phyloP scores from a whole-genome alignment of 2,329 filamentous ascomycete species.

The Microcyclosporella mali region DNA sequence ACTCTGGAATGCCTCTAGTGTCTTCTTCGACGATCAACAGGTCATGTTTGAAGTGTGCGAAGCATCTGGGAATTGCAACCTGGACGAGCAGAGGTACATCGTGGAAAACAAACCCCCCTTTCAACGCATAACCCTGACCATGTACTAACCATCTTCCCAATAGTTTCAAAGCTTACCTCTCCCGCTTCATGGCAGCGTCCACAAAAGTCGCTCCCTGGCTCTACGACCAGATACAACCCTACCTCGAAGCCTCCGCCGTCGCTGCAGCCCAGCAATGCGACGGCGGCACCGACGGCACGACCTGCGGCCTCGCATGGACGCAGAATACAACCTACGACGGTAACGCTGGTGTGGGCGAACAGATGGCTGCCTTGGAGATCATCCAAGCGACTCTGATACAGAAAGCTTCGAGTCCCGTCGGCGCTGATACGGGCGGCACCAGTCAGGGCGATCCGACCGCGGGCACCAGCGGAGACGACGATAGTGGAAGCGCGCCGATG shows the following conservation, averaged over 20 bases:
- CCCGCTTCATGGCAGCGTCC: conserved; percentile 47
- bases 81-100: conserved; percentile 39
- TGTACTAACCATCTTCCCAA: conserved; percentile 10
- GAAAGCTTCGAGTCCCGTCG: conserved; percentile 36
- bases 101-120: no score
- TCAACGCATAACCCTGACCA: no score
- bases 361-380: conserved; percentile 51
- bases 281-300: conserved; percentile 41
- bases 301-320: conserved; percentile 41
- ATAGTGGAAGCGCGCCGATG: conserved; percentile 25
- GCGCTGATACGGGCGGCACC: conserved; percentile 48
- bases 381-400: conserved; percentile 40
- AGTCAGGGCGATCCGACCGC: conserved; percentile 42
- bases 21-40: conserved; percentile 37
- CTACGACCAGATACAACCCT: conserved; percentile 44
- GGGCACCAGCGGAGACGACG: conserved; percentile 31
- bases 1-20: conserved; percentile 27
- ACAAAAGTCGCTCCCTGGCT: conserved; percentile 54
- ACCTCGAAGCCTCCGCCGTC: conserved; percentile 48
- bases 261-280: conserved; percentile 51
- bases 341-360: conserved; percentile 48
- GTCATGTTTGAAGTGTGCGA: conserved; percentile 45
- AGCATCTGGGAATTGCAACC: conserved; percentile 34
- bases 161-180: conserved; percentile 35
- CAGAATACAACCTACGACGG: conserved; percentile 39